Evolutionary conservation across 2,329 filamentous ascomycete species (phyloP).

Genomic region (Colletotrichum horii): DNA sequence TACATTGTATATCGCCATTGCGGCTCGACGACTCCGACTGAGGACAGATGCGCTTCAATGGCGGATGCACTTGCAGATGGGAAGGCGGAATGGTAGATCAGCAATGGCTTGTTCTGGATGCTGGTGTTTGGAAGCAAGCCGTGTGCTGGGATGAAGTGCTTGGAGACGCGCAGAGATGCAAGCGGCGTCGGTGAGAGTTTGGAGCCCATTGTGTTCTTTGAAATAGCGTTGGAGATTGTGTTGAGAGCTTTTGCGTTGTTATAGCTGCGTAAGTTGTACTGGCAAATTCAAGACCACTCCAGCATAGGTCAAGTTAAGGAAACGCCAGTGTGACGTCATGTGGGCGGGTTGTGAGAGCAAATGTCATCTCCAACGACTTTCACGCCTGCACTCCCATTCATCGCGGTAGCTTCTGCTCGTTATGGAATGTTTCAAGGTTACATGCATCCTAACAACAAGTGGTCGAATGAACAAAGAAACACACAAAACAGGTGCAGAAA

Average conservation of each 20-base stretch:
- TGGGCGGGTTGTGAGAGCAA: not conserved
- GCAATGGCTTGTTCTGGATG: constrained; percentile 65
- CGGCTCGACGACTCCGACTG: constrained; percentile 60
- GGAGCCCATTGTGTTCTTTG: not conserved
- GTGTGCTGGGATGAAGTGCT: constrained; percentile 63
- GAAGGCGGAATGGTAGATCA: constrained; percentile 70
- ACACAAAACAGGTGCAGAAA: not conserved
- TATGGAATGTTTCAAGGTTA: accelerated
- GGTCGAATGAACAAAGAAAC: not conserved
- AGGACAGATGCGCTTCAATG: constrained; percentile 61
- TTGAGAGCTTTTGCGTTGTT: not conserved
- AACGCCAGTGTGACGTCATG: not conserved
- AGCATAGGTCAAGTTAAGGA: not conserved
- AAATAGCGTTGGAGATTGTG: not conserved
- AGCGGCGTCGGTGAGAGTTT: constrained; percentile 34
- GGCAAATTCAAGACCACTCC: not conserved
- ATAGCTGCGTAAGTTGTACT: not conserved
- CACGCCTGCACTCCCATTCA: not conserved
- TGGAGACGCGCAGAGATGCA: constrained; percentile 58
- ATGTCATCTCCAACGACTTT: not conserved
- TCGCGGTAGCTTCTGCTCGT: not conserved
- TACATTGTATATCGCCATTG: constrained; percentile 77
- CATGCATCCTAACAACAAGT: accelerated
- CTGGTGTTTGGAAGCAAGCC: constrained; percentile 67
- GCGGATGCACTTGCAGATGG: constrained; percentile 46